Conservation (phyloP, 2,329 filamentous ascomycete genomes). For the Trichothecium sympodiale region DNA sequence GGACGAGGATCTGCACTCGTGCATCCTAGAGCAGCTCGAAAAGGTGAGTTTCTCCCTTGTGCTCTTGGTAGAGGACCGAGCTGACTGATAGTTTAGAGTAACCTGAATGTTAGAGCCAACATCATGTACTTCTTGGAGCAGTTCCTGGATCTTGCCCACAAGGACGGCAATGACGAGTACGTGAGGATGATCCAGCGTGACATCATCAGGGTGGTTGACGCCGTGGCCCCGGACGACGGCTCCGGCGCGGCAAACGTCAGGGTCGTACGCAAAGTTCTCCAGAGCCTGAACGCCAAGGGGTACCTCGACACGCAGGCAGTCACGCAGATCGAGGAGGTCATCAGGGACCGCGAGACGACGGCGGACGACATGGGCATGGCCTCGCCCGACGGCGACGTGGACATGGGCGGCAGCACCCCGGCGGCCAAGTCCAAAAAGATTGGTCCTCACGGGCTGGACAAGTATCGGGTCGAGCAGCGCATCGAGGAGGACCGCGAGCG, state of each 20-base stretch:
- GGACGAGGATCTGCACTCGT: constrained; percentile 94
- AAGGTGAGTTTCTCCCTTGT: constrained; percentile 38
- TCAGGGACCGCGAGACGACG: constrained; percentile 66
- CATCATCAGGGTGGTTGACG: constrained; percentile 82
- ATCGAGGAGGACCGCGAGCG: constrained; percentile 95
- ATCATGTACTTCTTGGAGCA: constrained; percentile 99
- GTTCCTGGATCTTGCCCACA: constrained; percentile 75
- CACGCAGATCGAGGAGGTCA: constrained; percentile 67
- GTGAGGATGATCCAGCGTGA: constrained; percentile 92
- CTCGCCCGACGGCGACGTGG: constrained; percentile 34
- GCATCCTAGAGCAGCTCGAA: constrained; percentile 92
- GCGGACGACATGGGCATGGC: constrained; percentile 42
- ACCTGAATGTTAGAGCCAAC: constrained; percentile 94
- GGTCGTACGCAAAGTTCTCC: constrained; percentile 70
- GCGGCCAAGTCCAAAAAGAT: constrained; percentile 23
- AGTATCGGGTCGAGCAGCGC: constrained; percentile 83
- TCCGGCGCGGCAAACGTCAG: constrained; percentile 89
- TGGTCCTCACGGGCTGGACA: constrained; percentile 48
- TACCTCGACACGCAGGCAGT: constrained; percentile 69
- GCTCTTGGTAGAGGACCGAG: not conserved
- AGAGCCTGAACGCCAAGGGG: constrained; percentile 56
- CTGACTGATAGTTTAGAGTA: constrained; percentile 47
- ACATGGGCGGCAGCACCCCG: constrained; percentile 24
- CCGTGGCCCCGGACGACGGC: constrained; percentile 77
- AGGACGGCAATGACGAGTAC: constrained; percentile 68